phyloP scores from a whole-genome alignment of 2,329 filamentous ascomycete genomes.

The Neocucurbitaria cava region DNA sequence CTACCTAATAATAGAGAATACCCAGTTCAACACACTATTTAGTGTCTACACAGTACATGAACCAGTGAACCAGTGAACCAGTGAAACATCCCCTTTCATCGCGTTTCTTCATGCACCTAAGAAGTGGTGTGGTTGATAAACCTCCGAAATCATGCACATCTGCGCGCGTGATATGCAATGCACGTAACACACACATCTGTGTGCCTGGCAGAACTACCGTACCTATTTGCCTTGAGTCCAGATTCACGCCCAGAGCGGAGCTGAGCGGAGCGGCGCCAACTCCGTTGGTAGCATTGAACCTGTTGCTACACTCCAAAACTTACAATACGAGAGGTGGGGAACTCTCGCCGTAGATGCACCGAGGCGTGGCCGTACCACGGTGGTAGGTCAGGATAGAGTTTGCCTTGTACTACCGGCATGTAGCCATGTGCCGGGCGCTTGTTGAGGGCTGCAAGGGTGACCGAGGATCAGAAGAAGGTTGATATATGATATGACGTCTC shows the following conservation, averaged over 20 bases:
- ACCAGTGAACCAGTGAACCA: background rate
- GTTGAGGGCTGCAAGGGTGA: background rate
- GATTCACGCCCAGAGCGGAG: too few species aligned
- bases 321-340: background rate
- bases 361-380: background rate
- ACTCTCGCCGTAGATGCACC: slow-evolving; percentile 4
- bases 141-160: background rate
- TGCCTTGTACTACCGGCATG: background rate
- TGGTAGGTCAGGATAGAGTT: background rate
- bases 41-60: background rate
- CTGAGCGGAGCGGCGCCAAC: slow-evolving; percentile 2
- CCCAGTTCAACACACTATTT: background rate
- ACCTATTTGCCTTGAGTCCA: too few species aligned
- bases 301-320: background rate
- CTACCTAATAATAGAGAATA: background rate
- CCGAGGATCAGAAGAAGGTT: background rate
- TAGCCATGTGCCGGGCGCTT: too few species aligned
- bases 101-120: background rate
- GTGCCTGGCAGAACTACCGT: background rate
- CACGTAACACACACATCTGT: slow-evolving; percentile 19
- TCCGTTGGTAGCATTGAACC: slow-evolving; percentile 7
- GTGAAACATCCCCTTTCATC: background rate
- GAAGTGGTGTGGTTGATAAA: background rate
- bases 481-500: background rate
- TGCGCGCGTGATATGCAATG: slow-evolving; percentile 4